Evolutionary conservation across 1,284 basidiomycete species (phyloP).

Genomic region (Lignosus rhinocerotis): DNA sequence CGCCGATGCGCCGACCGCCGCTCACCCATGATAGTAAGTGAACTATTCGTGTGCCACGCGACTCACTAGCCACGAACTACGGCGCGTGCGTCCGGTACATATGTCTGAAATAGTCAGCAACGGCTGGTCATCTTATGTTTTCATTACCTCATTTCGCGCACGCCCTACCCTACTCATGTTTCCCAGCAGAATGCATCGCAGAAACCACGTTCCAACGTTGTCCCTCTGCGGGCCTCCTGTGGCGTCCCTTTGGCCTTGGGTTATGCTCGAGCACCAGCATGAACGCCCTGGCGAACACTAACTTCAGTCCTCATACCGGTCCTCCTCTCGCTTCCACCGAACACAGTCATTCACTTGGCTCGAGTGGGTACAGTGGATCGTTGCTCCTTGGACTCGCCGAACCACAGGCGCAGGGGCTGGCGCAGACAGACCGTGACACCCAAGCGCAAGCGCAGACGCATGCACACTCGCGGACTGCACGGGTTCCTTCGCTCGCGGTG

Average conservation of each 20-base stretch:
- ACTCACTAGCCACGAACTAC: background rate
- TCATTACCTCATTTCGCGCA: conserved; percentile 18
- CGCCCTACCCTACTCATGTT: conserved; percentile 12
- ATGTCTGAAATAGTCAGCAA: background rate
- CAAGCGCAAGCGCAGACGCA: conserved; percentile 5
- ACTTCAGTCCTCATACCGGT: background rate
- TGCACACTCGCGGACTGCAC: background rate
- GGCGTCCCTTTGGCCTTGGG: conserved; percentile 4
- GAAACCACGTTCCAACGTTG: conserved; percentile 12
- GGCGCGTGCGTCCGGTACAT: background rate
- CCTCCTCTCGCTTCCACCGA: background rate
- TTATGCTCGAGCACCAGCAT: conserved; percentile 8
- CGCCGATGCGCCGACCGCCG: no score
- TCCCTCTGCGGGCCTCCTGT: conserved; percentile 10
- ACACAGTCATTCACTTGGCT: background rate
- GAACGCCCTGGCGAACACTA: conserved; percentile 6
- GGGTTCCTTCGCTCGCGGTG: conserved; percentile 2
- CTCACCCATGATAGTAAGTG: background rate
- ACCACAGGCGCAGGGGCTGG: background rate
- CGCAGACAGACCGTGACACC: background rate
- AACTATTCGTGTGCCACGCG: background rate
- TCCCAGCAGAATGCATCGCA: conserved; percentile 18
- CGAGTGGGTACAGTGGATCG: conserved; percentile 1
- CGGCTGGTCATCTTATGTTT: background rate
- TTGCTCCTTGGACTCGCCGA: background rate